These are phyloP conservation scores for Neurospora sp. DNA, from an alignment of 495 filamentous ascomycete genomes.

Conservation along the genomic window DNA sequence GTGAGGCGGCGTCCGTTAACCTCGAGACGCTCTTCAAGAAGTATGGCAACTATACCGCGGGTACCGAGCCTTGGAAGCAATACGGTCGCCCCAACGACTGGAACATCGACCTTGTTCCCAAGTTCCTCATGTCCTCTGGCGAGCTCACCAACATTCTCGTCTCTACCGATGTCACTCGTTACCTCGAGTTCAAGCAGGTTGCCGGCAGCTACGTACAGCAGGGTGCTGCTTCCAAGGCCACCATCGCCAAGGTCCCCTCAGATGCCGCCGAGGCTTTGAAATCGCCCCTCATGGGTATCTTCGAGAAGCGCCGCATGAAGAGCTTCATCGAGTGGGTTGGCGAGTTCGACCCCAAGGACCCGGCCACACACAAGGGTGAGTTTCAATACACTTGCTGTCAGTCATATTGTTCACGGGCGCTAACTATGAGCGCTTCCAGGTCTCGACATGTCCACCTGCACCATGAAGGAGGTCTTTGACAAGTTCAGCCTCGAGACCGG, in stretches of 20 bases:
- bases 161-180: constrained; percentile 91
- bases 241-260: constrained; percentile 92
- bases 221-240: constrained; percentile 65
- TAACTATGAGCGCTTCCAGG: constrained; percentile 39
- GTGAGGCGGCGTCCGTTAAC: constrained; percentile 89
- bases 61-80: constrained; percentile 94
- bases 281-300: constrained; percentile 91
- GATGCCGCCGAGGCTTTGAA: constrained; percentile 84
- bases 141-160: constrained; percentile 97
- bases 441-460: constrained; percentile 64
- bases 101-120: constrained; percentile 98
- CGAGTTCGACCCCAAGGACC: constrained; percentile 73
- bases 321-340: constrained; percentile 97
- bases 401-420: neutral
- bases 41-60: constrained; percentile 70
- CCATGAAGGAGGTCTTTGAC: constrained; percentile 96
- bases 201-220: constrained; percentile 97
- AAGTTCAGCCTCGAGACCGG: constrained; percentile 89
- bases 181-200: constrained; percentile 97
- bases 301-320: constrained; percentile 95
- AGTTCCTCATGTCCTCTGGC: constrained; percentile 96
- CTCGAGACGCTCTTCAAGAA: constrained; percentile 93
- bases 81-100: constrained; percentile 95
- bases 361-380: constrained; percentile 78
- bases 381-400: constrained; percentile 3